Conservation (phyloP, 352 stramenopile species). For the Phytophthora melonis region DNA sequence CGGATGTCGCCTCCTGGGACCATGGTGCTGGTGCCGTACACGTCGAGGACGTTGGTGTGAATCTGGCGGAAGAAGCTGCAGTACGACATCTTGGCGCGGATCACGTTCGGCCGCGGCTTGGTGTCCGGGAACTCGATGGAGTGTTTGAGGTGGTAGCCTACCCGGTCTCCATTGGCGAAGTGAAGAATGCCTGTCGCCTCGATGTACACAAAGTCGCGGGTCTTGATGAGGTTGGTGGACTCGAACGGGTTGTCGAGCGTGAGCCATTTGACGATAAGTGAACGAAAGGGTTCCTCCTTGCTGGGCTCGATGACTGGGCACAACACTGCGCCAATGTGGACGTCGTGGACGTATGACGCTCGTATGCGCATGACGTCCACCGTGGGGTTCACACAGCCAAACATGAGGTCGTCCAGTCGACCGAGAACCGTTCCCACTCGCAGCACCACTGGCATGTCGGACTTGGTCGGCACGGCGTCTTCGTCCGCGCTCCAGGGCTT, state of each 20-base stretch:
- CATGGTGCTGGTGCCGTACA: constrained; percentile 49
- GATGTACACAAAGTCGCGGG: constrained; percentile 54
- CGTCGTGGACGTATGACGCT: constrained; percentile 43
- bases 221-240: constrained; percentile 37
- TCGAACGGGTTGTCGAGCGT: constrained; percentile 40
- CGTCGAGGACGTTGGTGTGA: constrained; percentile 43
- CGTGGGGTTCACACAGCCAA: constrained; percentile 38
- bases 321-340: constrained; percentile 31
- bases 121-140: constrained; percentile 30
- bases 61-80: constrained; percentile 61
- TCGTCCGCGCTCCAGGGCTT: not conserved
- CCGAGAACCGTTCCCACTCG: constrained; percentile 32
- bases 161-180: constrained; percentile 29
- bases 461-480: not conserved
- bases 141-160: constrained; percentile 37
- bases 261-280: constrained; percentile 47
- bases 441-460: constrained; percentile 28
- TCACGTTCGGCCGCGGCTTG: constrained; percentile 37
- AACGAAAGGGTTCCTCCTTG: constrained; percentile 31
- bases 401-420: constrained; percentile 49
- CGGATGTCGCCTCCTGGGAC: constrained; percentile 26
- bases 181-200: constrained; percentile 31
- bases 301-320: constrained; percentile 37
- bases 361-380: constrained; percentile 43
- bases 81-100: constrained; percentile 53